A percentile compares a stretch with the other conserved stretches of the same genome.
phyloP scores from a whole-genome alignment of 352 stramenopile species.

The Globisporangium perplexum region DNA sequence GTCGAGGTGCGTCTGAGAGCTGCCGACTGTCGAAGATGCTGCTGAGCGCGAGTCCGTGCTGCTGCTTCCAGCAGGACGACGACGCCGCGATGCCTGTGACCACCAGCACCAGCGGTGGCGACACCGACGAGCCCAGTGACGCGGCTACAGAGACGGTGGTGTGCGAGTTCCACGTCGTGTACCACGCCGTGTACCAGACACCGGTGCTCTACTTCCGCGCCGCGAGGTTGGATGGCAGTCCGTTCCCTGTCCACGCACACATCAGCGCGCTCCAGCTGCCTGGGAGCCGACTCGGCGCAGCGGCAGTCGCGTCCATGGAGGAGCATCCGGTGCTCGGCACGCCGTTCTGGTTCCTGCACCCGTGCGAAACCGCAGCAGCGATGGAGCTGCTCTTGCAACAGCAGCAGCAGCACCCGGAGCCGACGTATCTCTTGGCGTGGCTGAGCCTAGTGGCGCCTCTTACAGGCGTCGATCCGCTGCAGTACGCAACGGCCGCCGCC shows the following conservation, averaged over 20 bases:
- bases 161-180: slow-evolving; percentile 80
- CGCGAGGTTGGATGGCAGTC: slow-evolving; percentile 31
- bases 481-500: neutral
- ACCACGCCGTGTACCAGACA: slow-evolving; percentile 68
- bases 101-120: neutral
- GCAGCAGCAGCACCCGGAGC: neutral
- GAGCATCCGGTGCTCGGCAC: slow-evolving; percentile 61
- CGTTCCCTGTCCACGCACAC: slow-evolving; percentile 15
- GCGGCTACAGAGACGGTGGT: slow-evolving; percentile 22
- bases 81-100: slow-evolving; percentile 5
- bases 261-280: slow-evolving; percentile 25
- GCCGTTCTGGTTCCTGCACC: slow-evolving; percentile 71
- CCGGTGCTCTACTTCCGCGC: slow-evolving; percentile 69
- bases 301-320: slow-evolving; percentile 52
- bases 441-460: slow-evolving; percentile 69
- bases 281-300: slow-evolving; percentile 19
- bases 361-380: slow-evolving; percentile 63
- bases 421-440: slow-evolving; percentile 58
- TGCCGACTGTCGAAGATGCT: neutral
- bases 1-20: slow-evolving; percentile 8
- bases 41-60: no score
- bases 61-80: neutral
- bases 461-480: slow-evolving; percentile 27
- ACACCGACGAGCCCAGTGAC: neutral
- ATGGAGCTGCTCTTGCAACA: slow-evolving; percentile 54